A percentile compares a stretch with the other conserved stretches of the same genome.
Conservation (phyloP, 345 rosid species). For the Litchi chinensis region DNA sequence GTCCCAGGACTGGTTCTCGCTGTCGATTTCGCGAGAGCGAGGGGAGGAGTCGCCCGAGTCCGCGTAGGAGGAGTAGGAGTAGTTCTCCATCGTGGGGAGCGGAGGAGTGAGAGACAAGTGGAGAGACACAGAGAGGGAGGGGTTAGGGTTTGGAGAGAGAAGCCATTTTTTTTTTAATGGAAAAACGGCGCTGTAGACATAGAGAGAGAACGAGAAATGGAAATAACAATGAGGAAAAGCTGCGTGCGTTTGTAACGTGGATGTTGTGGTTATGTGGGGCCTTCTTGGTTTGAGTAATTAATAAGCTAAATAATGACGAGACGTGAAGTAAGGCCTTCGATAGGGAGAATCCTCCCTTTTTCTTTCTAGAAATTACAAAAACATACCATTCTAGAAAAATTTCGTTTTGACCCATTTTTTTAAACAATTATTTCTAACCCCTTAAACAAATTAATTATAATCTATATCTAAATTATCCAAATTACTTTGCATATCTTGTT, state of each 20-base stretch:
- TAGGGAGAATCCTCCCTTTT: no score
- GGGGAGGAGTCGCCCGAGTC: conserved; percentile 67
- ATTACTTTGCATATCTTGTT: no score
- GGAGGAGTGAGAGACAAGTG: not conserved
- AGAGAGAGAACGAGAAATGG: not conserved
- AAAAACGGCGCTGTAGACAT: conserved; percentile 11
- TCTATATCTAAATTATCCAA: no score
- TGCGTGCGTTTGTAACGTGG: not conserved
- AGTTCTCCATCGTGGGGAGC: conserved; percentile 40
- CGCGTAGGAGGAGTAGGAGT: conserved; percentile 54
- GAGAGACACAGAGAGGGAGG: not conserved
- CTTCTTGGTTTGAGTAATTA: not conserved
- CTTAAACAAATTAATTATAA: no score
- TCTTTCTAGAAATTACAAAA: no score
- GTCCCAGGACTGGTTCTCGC: conserved; percentile 56
- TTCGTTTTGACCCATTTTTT: no score
- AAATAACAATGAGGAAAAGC: not conserved
- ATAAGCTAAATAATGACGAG: not conserved
- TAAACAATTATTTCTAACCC: no score
- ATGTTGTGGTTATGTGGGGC: conserved; percentile 3
- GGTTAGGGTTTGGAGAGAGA: conserved; percentile 27
- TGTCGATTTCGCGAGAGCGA: conserved; percentile 60
- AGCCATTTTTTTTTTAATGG: not conserved
- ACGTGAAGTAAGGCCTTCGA: conserved; percentile 9
- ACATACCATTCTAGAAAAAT: no score